phyloP scores from a whole-genome alignment of 2,329 filamentous ascomycete species.

The Eutypa lata region DNA sequence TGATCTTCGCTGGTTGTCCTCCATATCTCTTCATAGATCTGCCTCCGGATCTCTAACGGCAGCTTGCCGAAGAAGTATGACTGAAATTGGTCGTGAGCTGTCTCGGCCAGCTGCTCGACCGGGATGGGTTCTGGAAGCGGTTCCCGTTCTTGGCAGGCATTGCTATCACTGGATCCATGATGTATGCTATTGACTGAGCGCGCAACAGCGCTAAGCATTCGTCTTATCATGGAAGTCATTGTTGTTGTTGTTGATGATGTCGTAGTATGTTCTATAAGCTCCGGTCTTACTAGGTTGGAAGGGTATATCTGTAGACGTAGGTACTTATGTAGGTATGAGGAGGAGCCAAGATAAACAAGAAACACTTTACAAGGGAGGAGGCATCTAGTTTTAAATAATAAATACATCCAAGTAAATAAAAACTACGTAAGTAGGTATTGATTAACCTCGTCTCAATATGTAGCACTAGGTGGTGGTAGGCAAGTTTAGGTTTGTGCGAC shows the following conservation, averaged over 20 bases:
- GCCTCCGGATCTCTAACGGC: not conserved
- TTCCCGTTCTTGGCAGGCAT: not conserved
- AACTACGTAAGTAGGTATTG: no score
- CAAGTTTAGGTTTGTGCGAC: no score
- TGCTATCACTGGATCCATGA: not conserved
- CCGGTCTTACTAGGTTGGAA: no score
- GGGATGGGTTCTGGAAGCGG: not conserved
- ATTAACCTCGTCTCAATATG: no score
- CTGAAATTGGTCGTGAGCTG: not conserved
- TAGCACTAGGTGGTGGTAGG: no score
- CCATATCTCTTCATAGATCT: not conserved
- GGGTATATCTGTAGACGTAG: no score
- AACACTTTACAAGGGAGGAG: no score
- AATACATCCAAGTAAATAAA: no score
- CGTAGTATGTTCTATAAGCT: no score
- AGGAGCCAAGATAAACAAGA: no score
- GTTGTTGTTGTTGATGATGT: not conserved
- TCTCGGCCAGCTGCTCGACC: not conserved
- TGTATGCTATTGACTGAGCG: not conserved
- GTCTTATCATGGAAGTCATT: not conserved
- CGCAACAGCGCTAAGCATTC: not conserved
- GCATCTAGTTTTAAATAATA: no score
- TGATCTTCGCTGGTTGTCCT: not conserved
- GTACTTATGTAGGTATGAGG: no score
- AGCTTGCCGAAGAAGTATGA: not conserved